Evolutionary conservation across 306 rosid genomes (phyloP), one percentile per base, ranked within the genome.

Genomic region (Quercus gilva): DNA sequence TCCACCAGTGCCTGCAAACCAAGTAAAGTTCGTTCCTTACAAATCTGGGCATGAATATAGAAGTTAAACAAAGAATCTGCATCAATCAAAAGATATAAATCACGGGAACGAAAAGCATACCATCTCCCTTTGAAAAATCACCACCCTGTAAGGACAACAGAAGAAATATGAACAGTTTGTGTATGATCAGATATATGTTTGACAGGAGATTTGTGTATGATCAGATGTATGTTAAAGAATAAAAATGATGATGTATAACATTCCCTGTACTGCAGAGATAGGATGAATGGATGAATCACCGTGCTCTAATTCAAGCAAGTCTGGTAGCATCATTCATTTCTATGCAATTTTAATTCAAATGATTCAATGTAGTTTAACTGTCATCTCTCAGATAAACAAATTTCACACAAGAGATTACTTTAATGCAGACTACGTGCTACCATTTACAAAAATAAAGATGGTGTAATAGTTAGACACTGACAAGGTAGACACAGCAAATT

Each of bases 1-100:
- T 65, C 99, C 99, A 52, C 99, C 99, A 23, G 93, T 96, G 77
- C 99, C 99, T 96, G 87, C 84, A 84, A 82, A 81, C 74, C 87
- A 88, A 79, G 83, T 70, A 87, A 83, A 84, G 76, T 55, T 80
- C 21, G 81, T 84, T 80, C 71, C 29, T 89, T 85, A 84, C 26
- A 71, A 78, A 28, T 74, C 85, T 80, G 74, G 65, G 68, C 73
- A 85, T 77, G 75, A 79, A 76, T 72, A 75, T 58, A 79, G 26
- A 83, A 78, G 78, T 61, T 76, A 77, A 84, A 78, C 45, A 76
- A 41, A 76, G 75, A 78, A 78, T 80, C 76, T 55, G 71, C 68
- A 43, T 37, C 77, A 37, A 76, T 67, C 80, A 81, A 80, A 76
- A 81, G 28, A 37, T 61, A 74, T 74, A 65, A 65, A 81, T 57